Conservation (phyloP, 164 flowering plant species). For the Platanus orientalis region DNA sequence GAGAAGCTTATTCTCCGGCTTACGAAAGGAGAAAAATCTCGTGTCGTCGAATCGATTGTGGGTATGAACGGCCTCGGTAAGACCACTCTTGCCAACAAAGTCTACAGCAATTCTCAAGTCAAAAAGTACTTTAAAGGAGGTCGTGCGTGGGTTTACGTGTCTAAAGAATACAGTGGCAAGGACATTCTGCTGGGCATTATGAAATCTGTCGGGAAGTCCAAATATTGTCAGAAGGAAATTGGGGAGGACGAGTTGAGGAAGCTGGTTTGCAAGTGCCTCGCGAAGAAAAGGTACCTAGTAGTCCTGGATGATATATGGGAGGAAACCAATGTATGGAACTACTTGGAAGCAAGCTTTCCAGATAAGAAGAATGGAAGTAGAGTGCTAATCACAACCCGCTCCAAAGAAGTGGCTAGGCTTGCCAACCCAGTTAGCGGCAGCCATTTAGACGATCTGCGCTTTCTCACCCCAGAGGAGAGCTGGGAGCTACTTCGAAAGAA, state of each 20-base stretch:
- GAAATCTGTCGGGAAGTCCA: neutral
- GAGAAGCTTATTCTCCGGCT: no score
- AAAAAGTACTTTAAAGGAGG: neutral
- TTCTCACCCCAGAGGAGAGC: neutral
- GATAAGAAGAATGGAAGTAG: slow-evolving; percentile 1
- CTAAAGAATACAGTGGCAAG: neutral
- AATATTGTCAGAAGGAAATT: neutral
- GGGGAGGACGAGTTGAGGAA: neutral
- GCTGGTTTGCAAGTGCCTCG: neutral
- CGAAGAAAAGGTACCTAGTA: no score
- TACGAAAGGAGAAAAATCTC: no score
- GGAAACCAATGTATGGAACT: slow-evolving; percentile 1
- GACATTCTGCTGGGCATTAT: slow-evolving; percentile 9
- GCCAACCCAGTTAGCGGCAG: neutral
- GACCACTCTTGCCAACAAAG: slow-evolving; percentile 17
- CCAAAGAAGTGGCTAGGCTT: neutral
- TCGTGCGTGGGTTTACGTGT: slow-evolving; percentile 17
- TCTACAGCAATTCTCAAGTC: neutral
- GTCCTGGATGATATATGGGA: no score
- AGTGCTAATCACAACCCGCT: slow-evolving; percentile 12
- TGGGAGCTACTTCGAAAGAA: slow-evolving; percentile 8
- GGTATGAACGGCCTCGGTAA: slow-evolving; percentile 26
- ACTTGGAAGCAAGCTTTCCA: neutral
- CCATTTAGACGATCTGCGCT: neutral
- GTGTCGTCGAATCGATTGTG: slow-evolving; percentile 4